phyloP scores from a whole-genome alignment of 495 filamentous ascomycete genomes.

The Trichoderma orchidacearum region DNA sequence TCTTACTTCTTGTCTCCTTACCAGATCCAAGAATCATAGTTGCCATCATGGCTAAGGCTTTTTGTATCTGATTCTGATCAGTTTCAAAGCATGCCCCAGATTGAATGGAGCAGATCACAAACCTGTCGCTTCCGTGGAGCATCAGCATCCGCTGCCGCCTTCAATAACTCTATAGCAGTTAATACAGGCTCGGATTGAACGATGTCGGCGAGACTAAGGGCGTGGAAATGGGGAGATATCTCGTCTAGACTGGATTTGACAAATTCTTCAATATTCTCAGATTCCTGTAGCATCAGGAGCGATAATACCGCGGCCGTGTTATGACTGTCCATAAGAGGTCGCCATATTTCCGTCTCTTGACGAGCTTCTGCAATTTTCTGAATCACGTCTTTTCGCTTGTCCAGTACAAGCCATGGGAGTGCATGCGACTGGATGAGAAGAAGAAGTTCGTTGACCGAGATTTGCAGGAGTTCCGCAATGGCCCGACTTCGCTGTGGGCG shows the following conservation, averaged over 20 bases:
- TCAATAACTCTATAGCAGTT: constrained; percentile 72
- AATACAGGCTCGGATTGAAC: constrained; percentile 61
- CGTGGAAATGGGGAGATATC: constrained; percentile 54
- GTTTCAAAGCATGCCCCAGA: constrained; percentile 2
- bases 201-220: constrained; percentile 50
- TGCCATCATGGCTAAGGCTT: constrained; percentile 56
- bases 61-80: constrained; percentile 32
- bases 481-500: constrained; percentile 71
- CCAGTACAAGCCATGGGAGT: constrained; percentile 73
- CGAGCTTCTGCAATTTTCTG: constrained; percentile 65
- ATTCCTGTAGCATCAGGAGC: constrained; percentile 61
- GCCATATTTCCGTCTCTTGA: constrained; percentile 29
- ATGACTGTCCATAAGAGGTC: constrained; percentile 34
- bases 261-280: constrained; percentile 47
- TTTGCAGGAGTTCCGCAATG: constrained; percentile 63
- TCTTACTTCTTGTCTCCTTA: constrained; percentile 33
- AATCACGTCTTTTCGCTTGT: constrained; percentile 63
- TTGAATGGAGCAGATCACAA: background rate
- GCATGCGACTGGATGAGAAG: constrained; percentile 66
- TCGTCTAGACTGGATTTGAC: constrained; percentile 50
- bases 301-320: constrained; percentile 73
- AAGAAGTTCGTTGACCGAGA: constrained; percentile 60
- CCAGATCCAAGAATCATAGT: constrained; percentile 42
- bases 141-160: constrained; percentile 57
- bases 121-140: constrained; percentile 41